Evolutionary conservation across 257 asterid species (phyloP).

Genomic region (Marsdenia floribunda): DNA sequence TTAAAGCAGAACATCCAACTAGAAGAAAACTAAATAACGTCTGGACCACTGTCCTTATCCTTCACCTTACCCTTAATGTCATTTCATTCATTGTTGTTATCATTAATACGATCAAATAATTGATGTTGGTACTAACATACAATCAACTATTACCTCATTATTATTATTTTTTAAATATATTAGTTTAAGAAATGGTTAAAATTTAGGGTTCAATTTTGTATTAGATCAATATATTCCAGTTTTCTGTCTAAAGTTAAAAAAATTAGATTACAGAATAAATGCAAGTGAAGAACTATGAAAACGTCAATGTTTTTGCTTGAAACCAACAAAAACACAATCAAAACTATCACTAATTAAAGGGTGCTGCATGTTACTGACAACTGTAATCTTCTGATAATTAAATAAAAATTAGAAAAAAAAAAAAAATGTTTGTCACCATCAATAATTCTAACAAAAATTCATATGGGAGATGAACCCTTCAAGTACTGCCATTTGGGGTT

Average conservation of each 20-base stretch:
- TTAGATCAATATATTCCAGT: conserved; percentile 15
- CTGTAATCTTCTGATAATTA: neutral
- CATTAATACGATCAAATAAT: neutral
- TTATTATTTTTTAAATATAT: too few relatives aligned
- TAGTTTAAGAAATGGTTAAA: too few relatives aligned
- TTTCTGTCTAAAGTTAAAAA: neutral
- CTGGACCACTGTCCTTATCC: neutral
- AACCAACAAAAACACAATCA: conserved; percentile 7
- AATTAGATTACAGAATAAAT: neutral
- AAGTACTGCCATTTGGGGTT: neutral
- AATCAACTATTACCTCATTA: neutral
- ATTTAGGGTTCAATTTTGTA: neutral
- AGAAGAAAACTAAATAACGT: neutral
- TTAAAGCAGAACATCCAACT: neutral
- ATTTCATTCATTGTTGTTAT: too few relatives aligned
- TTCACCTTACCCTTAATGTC: neutral
- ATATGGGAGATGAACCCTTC: neutral
- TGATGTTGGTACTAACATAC: neutral
- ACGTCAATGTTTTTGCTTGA: conserved; percentile 11
- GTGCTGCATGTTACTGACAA: conserved; percentile 8
- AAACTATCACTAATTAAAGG: neutral
- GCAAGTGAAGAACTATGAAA: conserved; percentile 15
- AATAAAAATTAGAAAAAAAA: neutral
- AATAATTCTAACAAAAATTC: neutral
- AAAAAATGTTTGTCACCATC: neutral